A percentile compares a stretch with the other conserved stretches of the same genome.
Evolutionary conservation across 2,329 filamentous ascomycete genomes (phyloP).

Genomic region (Nectriaceae sp.): DNA sequence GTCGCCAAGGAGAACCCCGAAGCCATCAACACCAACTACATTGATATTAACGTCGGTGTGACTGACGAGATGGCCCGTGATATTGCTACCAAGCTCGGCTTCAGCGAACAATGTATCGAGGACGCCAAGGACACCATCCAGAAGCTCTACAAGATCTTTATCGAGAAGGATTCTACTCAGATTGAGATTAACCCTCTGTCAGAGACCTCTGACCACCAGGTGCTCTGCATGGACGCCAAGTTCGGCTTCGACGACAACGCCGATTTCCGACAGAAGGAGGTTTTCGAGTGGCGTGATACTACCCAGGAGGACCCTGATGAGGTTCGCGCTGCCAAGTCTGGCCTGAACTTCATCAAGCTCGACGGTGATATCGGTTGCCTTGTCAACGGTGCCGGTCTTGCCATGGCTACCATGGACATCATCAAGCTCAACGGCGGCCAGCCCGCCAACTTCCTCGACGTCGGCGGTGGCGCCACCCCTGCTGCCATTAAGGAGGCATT

Average conservation of each 20-base stretch:
- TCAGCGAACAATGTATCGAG: conserved; percentile 96
- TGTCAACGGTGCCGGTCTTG: conserved; percentile 97
- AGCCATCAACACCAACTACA: conserved; percentile 89
- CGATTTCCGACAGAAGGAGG: conserved; percentile 95
- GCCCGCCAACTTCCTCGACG: conserved; percentile 98
- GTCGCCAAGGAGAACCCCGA: conserved; percentile 98
- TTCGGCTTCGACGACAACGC: conserved; percentile 99
- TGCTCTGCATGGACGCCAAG: conserved; percentile 99
- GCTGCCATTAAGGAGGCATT: conserved; percentile 97
- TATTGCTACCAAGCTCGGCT: conserved; percentile 90
- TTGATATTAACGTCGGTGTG: conserved; percentile 92
- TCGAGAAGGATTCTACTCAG: conserved; percentile 97
- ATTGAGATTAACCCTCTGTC: conserved; percentile 99
- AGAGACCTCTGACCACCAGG: conserved; percentile 97
- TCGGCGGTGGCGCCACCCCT: conserved; percentile 95
- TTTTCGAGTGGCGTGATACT: conserved; percentile 91
- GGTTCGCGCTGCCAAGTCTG: conserved; percentile 91
- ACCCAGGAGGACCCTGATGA: conserved; percentile 97
- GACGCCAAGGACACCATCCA: conserved; percentile 95
- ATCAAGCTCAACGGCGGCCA: conserved; percentile 98
- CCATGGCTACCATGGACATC: conserved; percentile 99
- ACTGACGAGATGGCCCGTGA: conserved; percentile 91
- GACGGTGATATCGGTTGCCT: conserved; percentile 99
- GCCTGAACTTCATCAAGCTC: conserved; percentile 99
- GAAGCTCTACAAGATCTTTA: conserved; percentile 98